Evolutionary conservation across 306 rosid species (phyloP), one percentile per base, ranked within the genome.

Genomic region (Hippophae rhamnoides): DNA sequence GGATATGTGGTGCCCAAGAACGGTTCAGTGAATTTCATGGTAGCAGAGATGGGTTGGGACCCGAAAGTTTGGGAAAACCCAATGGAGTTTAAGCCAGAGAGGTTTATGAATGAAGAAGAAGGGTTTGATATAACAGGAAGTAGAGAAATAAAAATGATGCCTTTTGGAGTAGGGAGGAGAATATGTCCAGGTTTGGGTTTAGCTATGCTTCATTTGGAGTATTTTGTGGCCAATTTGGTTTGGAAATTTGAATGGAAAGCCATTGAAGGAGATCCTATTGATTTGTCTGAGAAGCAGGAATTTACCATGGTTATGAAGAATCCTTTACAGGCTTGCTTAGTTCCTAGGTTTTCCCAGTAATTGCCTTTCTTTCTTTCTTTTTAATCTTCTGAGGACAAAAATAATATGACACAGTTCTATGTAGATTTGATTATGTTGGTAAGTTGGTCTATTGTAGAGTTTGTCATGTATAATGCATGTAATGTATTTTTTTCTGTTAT

Each of bases 291-390:
- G 68, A 61, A 47, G 12, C 59, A 48, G 31, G 72, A 72, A 63
- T 72, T 72, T 63, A 66, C 76, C 25, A 7, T 47, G n/a, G 76
- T 72, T 18, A 72, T 72, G 76, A 72, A 72, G 67, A 43, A 72
- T 9, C 76, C 76, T 11, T 56, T 65, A 63, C 52, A 61, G 10
- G 72, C 53, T 11, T n/a, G 54, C 13, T 6, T 72, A 45, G n/a
- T 58, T 25, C 67, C 53, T 2, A 46, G 76, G 38, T 10, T 42
- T 31, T 31, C 38, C 5, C 5, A 31, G 38, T 31, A 31, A 31
- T 31, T 31, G 38, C 4, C 38, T 31, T 2, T 31, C 5, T 31
- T 31, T 18, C 18, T 18, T 18, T 18, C 23, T 18, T 18, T 18
- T 18, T 18, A 18, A 18, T 18, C 2, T 31, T 31, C 38, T 31